A percentile compares a stretch with the other conserved stretches of the same genome.
Evolutionary conservation across 2,329 filamentous ascomycete species (phyloP).

Genomic region (Beauveria sp.): DNA sequence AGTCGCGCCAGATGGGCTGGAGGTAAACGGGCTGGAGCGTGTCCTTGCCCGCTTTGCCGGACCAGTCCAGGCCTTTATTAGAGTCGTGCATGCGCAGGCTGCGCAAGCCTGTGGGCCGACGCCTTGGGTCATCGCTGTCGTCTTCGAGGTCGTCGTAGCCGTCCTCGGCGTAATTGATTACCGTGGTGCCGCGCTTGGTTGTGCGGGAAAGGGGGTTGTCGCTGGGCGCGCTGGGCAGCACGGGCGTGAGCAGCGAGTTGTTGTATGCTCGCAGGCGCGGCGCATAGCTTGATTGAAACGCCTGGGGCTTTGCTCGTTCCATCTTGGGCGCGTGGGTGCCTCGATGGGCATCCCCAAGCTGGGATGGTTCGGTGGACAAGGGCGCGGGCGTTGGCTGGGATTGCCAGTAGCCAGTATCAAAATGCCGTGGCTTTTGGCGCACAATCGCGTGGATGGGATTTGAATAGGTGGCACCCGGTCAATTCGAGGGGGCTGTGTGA

Average conservation of each 20-base stretch:
- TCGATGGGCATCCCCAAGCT: slow-evolving; percentile 3
- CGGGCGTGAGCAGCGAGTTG: slow-evolving; percentile 83
- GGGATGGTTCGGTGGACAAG: neutral
- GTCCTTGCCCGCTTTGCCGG: slow-evolving; percentile 79
- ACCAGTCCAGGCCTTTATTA: slow-evolving; percentile 52
- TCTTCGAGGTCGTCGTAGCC: slow-evolving; percentile 75
- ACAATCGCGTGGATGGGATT: neutral
- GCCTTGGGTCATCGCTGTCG: slow-evolving; percentile 67
- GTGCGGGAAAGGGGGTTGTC: slow-evolving; percentile 64
- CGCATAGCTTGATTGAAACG: slow-evolving; percentile 86
- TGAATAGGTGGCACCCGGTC: neutral
- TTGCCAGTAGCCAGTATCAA: neutral
- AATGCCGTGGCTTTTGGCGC: neutral
- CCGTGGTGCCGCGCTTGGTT: slow-evolving; percentile 94
- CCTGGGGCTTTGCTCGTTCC: slow-evolving; percentile 60
- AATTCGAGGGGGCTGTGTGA: neutral
- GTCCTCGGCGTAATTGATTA: slow-evolving; percentile 97
- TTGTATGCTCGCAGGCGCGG: slow-evolving; percentile 83
- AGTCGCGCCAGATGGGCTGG: slow-evolving; percentile 89
- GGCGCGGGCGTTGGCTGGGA: neutral
- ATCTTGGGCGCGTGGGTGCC: slow-evolving; percentile 26
- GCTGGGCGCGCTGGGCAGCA: slow-evolving; percentile 62
- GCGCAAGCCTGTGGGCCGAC: slow-evolving; percentile 75
- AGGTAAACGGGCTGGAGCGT: slow-evolving; percentile 69
- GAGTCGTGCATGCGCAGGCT: slow-evolving; percentile 73